Evolutionary conservation across 345 rosid species (phyloP), one percentile per base, ranked within the genome.

Genomic region (Euphorbia lathyris): DNA sequence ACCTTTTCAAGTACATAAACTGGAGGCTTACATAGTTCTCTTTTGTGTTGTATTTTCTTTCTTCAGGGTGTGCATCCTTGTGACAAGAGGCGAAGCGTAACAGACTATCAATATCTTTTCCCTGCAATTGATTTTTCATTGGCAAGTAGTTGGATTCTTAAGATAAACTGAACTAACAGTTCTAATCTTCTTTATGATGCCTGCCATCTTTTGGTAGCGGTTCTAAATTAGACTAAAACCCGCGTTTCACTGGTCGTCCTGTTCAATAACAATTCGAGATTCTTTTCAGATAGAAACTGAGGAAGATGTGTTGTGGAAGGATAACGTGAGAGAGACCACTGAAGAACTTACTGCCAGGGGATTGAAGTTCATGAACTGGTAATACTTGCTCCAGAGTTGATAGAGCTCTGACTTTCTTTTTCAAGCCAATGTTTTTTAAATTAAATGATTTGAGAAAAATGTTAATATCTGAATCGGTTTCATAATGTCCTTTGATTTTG

Each of bases 31-130:
- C 17, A 19, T 12, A 45, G 9, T 52, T 67, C 20, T 70, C 67
- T 64, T 16, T 20, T 36, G 3, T 19, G 48, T 45, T 42, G 26
- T 42, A 67, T 13, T 45, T 47, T 67, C 40, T 45, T 47, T 67
- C 40, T 80, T 77, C 91, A 94, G 99, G 97, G 99, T 67, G 88
- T 87, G 78, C 93, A 80, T 84, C 97, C 97, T 67, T 90, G 98
- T 76, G 97, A 93, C 76, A 79, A 77, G 79, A 87, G 98, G 81
- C 84, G 90, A 77, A 81, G 74, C 73, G 67, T 87, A 83, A 81
- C 89, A 68, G 93, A 95, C 51, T 95, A 92, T 76, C 86, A 84
- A 72, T 85, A 83, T 80, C 88, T 90, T 80, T 92, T 92, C 77
- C 99, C 99, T 4, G 97, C 97, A 43, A 74, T 95, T 80, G 99